phyloP scores from a whole-genome alignment of 257 asterid species.

The Eucommia ulmoides region DNA sequence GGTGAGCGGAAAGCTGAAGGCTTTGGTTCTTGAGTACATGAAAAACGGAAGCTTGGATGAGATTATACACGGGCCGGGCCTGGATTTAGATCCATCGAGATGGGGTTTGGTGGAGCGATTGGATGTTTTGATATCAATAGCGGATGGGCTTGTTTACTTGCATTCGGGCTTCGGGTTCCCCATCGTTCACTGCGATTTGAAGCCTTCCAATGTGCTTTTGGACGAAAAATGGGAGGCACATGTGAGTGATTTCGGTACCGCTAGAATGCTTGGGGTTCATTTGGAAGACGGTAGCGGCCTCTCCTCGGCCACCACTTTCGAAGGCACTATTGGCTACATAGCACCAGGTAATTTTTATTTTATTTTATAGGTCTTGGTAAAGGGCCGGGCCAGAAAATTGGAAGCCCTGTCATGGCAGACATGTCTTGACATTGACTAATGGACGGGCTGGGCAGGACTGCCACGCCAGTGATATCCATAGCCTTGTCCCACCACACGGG shows the following conservation, averaged over 20 bases:
- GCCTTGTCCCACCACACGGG: too few relatives aligned
- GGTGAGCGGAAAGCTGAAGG: slow-evolving; percentile 61
- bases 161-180: slow-evolving; percentile 70
- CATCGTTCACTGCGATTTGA: slow-evolving; percentile 77
- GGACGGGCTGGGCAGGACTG: not conserved
- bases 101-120: slow-evolving; percentile 37
- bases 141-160: slow-evolving; percentile 48
- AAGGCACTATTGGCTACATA: slow-evolving; percentile 90
- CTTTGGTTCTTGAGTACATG: slow-evolving; percentile 64
- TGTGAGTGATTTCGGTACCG: slow-evolving; percentile 85
- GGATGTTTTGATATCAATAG: slow-evolving; percentile 47
- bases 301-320: slow-evolving; percentile 47
- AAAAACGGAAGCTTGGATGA: slow-evolving; percentile 70
- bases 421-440: not conserved
- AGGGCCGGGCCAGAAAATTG: too few relatives aligned
- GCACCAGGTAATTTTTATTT: slow-evolving; percentile 52
- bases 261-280: slow-evolving; percentile 59
- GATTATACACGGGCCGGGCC: slow-evolving; percentile 23
- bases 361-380: too few relatives aligned
- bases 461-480: too few relatives aligned
- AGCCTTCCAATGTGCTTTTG: slow-evolving; percentile 76
- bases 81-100: slow-evolving; percentile 7
- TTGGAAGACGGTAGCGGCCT: slow-evolving; percentile 31
- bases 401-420: too few relatives aligned
- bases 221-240: slow-evolving; percentile 44